These are phyloP conservation scores for Falciphora oryzae DNA, from an alignment of 2,329 filamentous ascomycete species.

Conservation along the genomic window DNA sequence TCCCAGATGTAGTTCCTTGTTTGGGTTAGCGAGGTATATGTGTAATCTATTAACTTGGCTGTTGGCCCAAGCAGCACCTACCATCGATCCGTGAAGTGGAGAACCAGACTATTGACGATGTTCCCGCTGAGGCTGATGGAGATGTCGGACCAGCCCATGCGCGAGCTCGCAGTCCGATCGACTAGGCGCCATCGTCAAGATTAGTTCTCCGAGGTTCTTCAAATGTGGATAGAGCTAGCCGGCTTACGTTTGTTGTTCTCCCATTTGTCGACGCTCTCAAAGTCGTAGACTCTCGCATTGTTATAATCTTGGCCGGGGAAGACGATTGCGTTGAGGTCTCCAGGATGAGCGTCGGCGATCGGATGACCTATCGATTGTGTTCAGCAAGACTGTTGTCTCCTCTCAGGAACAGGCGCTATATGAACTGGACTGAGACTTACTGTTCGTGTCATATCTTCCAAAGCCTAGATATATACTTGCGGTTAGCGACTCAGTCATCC, in stretches of 20 bases:
- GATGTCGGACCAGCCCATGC: conserved; percentile 93
- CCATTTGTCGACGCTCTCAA: conserved; percentile 70
- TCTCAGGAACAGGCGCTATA: neutral
- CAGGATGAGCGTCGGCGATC: conserved; percentile 77
- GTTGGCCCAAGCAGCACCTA: conserved; percentile 18
- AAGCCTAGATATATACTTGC: conserved; percentile 45
- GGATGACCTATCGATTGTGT: conserved; percentile 50
- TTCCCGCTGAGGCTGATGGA: conserved; percentile 70
- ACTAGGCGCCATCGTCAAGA: conserved; percentile 36
- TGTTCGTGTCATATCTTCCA: conserved; percentile 82
- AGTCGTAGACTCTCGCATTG: conserved; percentile 60
- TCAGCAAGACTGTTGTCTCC: conserved; percentile 1
- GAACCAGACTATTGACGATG: conserved; percentile 66
- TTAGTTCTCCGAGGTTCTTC: neutral
- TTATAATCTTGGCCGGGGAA: conserved; percentile 94
- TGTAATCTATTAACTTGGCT: neutral
- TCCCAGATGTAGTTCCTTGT: conserved; percentile 75
- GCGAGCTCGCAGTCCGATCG: conserved; percentile 68
- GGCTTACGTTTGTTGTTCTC: conserved; percentile 68
- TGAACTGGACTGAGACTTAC: conserved; percentile 28
- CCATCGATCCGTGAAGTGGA: conserved; percentile 83
- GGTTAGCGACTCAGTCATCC: neutral
- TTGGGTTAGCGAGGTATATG: neutral
- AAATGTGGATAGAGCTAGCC: neutral
- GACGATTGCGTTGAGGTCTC: conserved; percentile 66